Base-by-base conservation (phyloP, 2,329 filamentous ascomycete genomes). In the Beauveria varroae region DNA sequence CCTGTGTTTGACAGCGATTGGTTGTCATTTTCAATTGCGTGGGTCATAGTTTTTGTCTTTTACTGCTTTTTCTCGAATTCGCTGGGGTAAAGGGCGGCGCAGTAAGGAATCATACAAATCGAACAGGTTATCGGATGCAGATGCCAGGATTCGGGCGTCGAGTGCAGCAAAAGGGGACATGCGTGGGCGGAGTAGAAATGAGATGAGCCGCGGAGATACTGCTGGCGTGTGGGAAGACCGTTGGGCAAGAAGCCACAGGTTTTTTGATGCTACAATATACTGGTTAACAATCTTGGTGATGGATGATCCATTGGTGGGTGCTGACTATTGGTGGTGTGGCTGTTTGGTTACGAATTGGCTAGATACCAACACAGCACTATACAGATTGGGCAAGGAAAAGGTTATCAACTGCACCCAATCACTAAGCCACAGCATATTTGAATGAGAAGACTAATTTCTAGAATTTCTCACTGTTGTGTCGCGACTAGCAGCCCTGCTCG, bases 81-180 rank as follows among this genome's bases (percentile, higher is more conserved):
- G 34, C 37, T 54, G 49, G 57, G 50, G 57, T 22, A 12, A 53
- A 46, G 41, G 50, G n/a, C 50, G 57, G 57, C 57, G 57, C 28
- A 54, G 50, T 12, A 28, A 46, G 57, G 50, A 5, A 53, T 47
- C 26, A 40, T 47, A 58, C 34, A 50, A 49, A 50, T 30, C 10
- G 30, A 41, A 24, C 41, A 41, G 26, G 43, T 28, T 47, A 18
- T 57, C 37, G 6, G 18, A 22, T 37, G 28, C 43, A 28, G 26
- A 37, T 57, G 43, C 54, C 54, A 47, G n/a, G 26, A 22, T 43
- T 30, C 9, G 20, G 34, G 41, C 18, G 20, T 44, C 51, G 43
- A 28, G 22, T 47, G n/a, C 43, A 47, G 14, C 53, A 46, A 46
- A 56, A 57, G 24, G 26, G 40, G 37, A 47, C 12, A 57, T 30